Evolutionary conservation across 2,329 filamentous ascomycete species (phyloP).

Genomic region (Orbilia brochopaga): DNA sequence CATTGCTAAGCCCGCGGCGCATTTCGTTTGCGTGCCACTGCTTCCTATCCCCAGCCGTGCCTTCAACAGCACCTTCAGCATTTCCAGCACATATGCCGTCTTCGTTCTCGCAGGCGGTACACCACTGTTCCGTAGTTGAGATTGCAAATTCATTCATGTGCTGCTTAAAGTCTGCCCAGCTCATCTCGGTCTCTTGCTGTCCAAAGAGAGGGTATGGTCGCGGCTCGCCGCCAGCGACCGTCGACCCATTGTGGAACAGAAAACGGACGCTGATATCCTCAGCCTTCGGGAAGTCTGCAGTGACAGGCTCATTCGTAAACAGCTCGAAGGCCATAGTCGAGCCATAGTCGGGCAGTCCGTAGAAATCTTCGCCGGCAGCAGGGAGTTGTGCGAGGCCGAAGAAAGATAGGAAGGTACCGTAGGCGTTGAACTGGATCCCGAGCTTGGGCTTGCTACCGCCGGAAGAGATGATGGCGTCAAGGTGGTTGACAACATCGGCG

Average conservation of each 20-base stretch:
- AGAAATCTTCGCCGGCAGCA: slow-evolving; percentile 68
- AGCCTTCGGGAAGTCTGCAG: slow-evolving; percentile 48
- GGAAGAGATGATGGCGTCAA: slow-evolving; percentile 29
- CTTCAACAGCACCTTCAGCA: background rate
- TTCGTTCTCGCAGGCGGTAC: slow-evolving; percentile 28
- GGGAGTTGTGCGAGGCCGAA: slow-evolving; percentile 63
- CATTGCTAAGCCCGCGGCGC: slow-evolving; percentile 23
- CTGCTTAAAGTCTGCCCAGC: slow-evolving; percentile 50
- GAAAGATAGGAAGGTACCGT: slow-evolving; percentile 65
- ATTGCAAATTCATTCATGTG: slow-evolving; percentile 49
- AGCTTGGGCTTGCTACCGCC: slow-evolving; percentile 56
- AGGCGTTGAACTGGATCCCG: slow-evolving; percentile 59
- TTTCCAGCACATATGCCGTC: slow-evolving; percentile 23
- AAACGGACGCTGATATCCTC: slow-evolving; percentile 64
- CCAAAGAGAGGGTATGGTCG: slow-evolving; percentile 65
- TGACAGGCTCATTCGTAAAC: slow-evolving; percentile 60
- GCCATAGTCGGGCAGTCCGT: slow-evolving; percentile 79
- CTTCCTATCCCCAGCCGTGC: slow-evolving; percentile 6
- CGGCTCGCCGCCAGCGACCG: slow-evolving; percentile 59
- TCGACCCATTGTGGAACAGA: slow-evolving; percentile 62
- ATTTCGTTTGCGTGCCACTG: background rate
- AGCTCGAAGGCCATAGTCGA: slow-evolving; percentile 80
- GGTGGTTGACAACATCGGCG: slow-evolving; percentile 20
- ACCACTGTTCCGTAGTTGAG: slow-evolving; percentile 34
- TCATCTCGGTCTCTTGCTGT: slow-evolving; percentile 32